Evolutionary conservation across 352 stramenopile species (phyloP).

Genomic region (Phytophthora tentaculata): DNA sequence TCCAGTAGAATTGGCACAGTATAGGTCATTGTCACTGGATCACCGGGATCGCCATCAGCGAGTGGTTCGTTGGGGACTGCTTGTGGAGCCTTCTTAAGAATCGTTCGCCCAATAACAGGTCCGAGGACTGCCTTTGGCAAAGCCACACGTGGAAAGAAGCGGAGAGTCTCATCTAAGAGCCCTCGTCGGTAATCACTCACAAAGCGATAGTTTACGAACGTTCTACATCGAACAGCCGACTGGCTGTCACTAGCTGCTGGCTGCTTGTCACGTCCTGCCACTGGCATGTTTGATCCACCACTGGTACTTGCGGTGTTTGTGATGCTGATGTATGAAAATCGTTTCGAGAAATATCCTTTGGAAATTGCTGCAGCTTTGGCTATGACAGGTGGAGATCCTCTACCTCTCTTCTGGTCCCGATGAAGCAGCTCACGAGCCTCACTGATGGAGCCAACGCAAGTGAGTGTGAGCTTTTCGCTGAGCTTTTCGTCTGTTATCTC

Average conservation of each 20-base stretch:
- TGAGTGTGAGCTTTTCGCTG: slow-evolving; percentile 53
- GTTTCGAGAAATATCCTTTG: slow-evolving; percentile 76
- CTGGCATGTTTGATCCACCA: background rate
- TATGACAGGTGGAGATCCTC: slow-evolving; percentile 4
- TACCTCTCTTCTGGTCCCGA: slow-evolving; percentile 32
- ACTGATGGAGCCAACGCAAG: slow-evolving; percentile 66
- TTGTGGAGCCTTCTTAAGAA: slow-evolving; percentile 15
- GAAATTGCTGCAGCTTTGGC: slow-evolving; percentile 19
- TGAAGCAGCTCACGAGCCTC: slow-evolving; percentile 32
- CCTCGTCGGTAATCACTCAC: slow-evolving; percentile 62
- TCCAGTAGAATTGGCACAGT: slow-evolving; percentile 70
- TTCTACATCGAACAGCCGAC: slow-evolving; percentile 22
- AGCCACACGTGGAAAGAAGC: slow-evolving; percentile 51
- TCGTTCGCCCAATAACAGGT: slow-evolving; percentile 63
- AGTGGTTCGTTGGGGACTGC: slow-evolving; percentile 1
- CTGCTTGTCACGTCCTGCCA: background rate
- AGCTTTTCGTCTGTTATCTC: slow-evolving; percentile 70
- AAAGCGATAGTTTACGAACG: slow-evolving; percentile 63
- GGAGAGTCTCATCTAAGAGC: slow-evolving; percentile 56
- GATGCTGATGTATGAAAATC: slow-evolving; percentile 66
- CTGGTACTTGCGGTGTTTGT: slow-evolving; percentile 15
- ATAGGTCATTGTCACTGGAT: slow-evolving; percentile 22
- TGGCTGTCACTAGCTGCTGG: background rate
- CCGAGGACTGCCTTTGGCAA: slow-evolving; percentile 54
- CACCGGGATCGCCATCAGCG: slow-evolving; percentile 13